Percentiles rank a stretch among this genome's conserved stretches.
Evolutionary conservation across 1,284 basidiomycete genomes (phyloP).

Genomic region (Moesziomyces aphidis): DNA sequence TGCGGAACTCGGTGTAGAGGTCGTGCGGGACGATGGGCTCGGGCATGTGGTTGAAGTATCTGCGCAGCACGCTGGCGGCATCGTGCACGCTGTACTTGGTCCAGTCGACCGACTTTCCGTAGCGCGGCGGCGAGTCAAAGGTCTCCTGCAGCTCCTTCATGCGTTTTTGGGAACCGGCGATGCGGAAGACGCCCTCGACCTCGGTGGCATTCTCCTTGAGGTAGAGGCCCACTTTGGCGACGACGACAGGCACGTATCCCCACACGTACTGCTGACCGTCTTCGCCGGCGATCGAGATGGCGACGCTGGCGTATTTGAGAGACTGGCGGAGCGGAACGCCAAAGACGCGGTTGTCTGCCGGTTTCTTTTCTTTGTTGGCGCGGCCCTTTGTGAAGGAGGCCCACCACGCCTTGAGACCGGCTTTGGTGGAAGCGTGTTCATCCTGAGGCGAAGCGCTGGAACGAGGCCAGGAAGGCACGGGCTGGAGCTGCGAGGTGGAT

Average conservation of each 20-base stretch:
- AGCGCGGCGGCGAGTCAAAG: constrained; percentile 89
- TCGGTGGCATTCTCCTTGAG: constrained; percentile 76
- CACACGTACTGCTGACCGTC: constrained; percentile 67
- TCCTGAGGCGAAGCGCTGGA: constrained; percentile 33
- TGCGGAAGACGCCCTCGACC: constrained; percentile 93
- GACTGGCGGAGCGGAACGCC: constrained; percentile 85
- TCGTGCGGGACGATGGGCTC: constrained; percentile 89
- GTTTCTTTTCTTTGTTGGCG: constrained; percentile 46
- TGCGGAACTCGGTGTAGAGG: constrained; percentile 89
- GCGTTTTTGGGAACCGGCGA: constrained; percentile 79
- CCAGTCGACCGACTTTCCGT: constrained; percentile 94
- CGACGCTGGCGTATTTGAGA: constrained; percentile 86
- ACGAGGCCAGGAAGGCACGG: constrained; percentile 43
- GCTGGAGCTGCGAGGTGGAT: constrained; percentile 43
- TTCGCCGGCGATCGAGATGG: constrained; percentile 88
- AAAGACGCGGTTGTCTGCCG: constrained; percentile 73
- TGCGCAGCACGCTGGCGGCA: constrained; percentile 92
- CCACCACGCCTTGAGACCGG: constrained; percentile 56
- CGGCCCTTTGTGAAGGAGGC: constrained; percentile 57
- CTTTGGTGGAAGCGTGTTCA: constrained; percentile 56
- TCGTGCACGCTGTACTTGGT: constrained; percentile 91
- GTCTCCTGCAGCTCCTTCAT: constrained; percentile 93
- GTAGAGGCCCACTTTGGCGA: constrained; percentile 87
- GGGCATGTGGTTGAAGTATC: constrained; percentile 96
- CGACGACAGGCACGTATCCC: constrained; percentile 92